Evolutionary conservation across 2,329 filamentous ascomycete genomes (phyloP), one percentile per base, ranked within the genome.

Genomic region (Monosporascus sp.): DNA sequence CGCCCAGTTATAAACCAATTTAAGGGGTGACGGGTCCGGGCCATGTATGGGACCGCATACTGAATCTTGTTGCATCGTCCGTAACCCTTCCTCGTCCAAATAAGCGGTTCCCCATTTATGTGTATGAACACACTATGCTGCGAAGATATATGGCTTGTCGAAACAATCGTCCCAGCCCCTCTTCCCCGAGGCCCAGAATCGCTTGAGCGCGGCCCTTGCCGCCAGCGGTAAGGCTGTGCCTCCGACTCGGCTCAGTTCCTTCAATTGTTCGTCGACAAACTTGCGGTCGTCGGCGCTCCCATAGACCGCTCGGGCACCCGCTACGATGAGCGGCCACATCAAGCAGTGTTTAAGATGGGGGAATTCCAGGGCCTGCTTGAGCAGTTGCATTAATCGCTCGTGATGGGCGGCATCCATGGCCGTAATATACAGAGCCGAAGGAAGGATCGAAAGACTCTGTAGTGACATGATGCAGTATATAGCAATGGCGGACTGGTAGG

Each of bases 161-260:
- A 71, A 73, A 52, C 70, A 73, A 22, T 61, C 63, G 55, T 72
- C 69, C 70, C 70, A 73, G 2, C 49, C 41, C 26, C 53, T 60
- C 51, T 62, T 55, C 1, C 68, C 66, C 0, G 65, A 68, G 6
- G 49, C 58, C 70, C 70, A 72, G 31, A 68, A 72, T 40, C 47
- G 55, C 55, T 64, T 52, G 2, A 72, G 54, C 8, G 66, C 47
- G 19, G 31, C 52, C 37, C 63, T 59, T 7, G 63, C 67, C 7
- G 56, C 48, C 8, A 65, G 44, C 14, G 68, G 67, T 20, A 62
- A 58, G 52, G 59, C 60, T 22, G 62, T 61, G 3, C 68, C 68
- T 9, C 61, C 55, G 8, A 52, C 47, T 1, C 51, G 48, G 35
- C 62, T 65, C 51, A 68, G 49, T 22, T 58, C 58, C 7, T 37